These are phyloP conservation scores for Torrubiellomyces zombiae DNA, from an alignment of 2,329 filamentous ascomycete genomes.

Conservation along the genomic window DNA sequence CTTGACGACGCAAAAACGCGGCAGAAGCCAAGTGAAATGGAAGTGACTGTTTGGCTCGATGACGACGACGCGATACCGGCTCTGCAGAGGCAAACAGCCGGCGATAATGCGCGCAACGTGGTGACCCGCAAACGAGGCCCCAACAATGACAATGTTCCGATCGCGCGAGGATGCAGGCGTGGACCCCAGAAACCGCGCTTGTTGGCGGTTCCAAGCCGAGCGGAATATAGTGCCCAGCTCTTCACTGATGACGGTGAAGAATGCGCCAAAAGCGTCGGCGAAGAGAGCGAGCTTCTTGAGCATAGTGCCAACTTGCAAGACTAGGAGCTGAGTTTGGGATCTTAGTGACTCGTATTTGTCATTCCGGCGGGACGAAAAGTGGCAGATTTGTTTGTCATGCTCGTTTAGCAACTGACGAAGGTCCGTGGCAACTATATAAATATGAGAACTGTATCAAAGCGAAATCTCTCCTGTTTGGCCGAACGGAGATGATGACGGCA, in stretches of 20 bases:
- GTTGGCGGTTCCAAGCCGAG: conserved; percentile 5
- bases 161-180: conserved; percentile 9
- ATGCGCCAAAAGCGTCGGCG: conserved; percentile 12
- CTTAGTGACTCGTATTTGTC: neutral
- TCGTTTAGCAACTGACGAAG: no score
- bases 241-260: conserved; percentile 9
- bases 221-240: conserved; percentile 8
- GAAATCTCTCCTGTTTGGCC: no score
- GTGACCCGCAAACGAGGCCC: conserved; percentile 40
- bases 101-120: conserved; percentile 30
- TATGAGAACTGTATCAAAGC: no score
- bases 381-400: no score
- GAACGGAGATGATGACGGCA: no score
- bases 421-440: no score
- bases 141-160: conserved; percentile 36
- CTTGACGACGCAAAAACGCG: conserved; percentile 38
- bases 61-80: conserved; percentile 32
- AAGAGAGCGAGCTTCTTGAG: conserved; percentile 14
- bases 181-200: conserved; percentile 4
- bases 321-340: no score
- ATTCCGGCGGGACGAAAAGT: neutral
- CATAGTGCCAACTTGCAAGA: conserved; percentile 6
- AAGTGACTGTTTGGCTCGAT: conserved; percentile 45
- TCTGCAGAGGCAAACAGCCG: conserved; percentile 27
- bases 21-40: conserved; percentile 43